Percentiles rank a stretch among this genome's conserved stretches.
Evolutionary conservation across 1,284 basidiomycete species (phyloP).

Genomic region (Kwoniella shivajii): DNA sequence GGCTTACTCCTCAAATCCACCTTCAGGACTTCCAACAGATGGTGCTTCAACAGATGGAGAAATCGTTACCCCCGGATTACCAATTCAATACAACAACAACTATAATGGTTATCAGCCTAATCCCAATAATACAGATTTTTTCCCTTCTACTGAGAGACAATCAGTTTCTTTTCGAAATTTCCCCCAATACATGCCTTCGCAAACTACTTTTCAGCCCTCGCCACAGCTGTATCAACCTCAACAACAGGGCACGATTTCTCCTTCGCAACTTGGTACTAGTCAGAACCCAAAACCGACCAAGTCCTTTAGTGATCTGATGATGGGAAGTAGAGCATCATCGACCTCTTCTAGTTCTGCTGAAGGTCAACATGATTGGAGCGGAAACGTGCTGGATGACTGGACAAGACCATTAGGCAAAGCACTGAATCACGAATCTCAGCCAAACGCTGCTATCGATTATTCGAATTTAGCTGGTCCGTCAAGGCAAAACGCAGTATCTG

Average conservation of each 20-base stretch:
- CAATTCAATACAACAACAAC: constrained; percentile 3
- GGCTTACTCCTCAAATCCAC: constrained; percentile 21
- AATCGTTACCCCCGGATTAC: constrained; percentile 17
- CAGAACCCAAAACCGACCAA: constrained; percentile 37
- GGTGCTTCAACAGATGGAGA: constrained; percentile 14
- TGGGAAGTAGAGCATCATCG: constrained; percentile 38
- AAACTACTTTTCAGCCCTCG: constrained; percentile 14
- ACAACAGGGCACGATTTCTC: constrained; percentile 43
- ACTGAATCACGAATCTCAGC: constrained; percentile 1
- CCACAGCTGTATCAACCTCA: constrained; percentile 6
- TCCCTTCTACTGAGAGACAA: neutral
- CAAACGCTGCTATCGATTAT: neutral
- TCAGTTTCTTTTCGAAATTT: neutral
- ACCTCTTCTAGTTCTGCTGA: constrained; percentile 43
- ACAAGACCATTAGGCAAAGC: constrained; percentile 27
- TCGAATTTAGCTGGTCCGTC: constrained; percentile 7
- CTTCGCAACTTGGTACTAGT: constrained; percentile 34
- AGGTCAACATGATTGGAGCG: constrained; percentile 30
- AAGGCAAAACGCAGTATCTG: neutral
- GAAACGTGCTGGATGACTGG: constrained; percentile 31
- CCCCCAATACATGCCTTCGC: constrained; percentile 6
- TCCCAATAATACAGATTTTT: neutral
- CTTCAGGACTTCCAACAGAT: constrained; percentile 21
- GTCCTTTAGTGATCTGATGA: constrained; percentile 41
- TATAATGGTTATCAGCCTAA: neutral